Base-by-base conservation (phyloP, 139 green algal genomes). In the Chlorella sp. region DNA sequence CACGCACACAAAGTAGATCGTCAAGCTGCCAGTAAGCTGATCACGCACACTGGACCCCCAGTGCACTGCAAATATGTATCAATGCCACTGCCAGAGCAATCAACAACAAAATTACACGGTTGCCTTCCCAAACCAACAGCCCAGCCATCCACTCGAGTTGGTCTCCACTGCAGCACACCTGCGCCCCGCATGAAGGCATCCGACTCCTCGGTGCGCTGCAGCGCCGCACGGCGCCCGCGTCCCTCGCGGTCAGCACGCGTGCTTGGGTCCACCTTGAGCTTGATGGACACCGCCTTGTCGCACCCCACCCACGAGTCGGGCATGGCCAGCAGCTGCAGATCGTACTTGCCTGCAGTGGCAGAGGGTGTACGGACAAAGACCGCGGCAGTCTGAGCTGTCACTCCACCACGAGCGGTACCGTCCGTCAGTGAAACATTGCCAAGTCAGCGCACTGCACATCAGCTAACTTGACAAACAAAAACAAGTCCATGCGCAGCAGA, bases 281-380 rank as follows among this genome's bases (percentile, higher is more conserved):
- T 40, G 57, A 98, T 77, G 39, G 93, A 91, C 26, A 97, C 60
- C 1, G 89, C 90, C 37, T 91, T 86, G 91, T 99, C 97, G 34
- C 83, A 93, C 79, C 97, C 97, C 42, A 99, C 92, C 94, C 97
- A 99, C 22, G 88, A 94, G 85, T 99, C 96, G 53, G 91, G 95
- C 92, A 99, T 95, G 85, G 93, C 88, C 37, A 94, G 81, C 85
- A 99, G 81, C 76, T 92, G 91, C 81, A 98, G 89, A 83, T 96
- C 93, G 77, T 96, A 95, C 78, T 94, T 97, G 79, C 94, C 96
- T 80, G 95, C 88, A 42, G 24, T 1, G 5, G 26, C 19, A n/a
- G 61, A 37, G 34, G 14, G n/a, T 19, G 14, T 3, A 37, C 3
- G 12, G 15, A 1, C 14, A 36, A 28, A 77, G 26, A 39, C 28